Conservation (phyloP, 805 yeast genomes). For the Danielia oregonensis region DNA sequence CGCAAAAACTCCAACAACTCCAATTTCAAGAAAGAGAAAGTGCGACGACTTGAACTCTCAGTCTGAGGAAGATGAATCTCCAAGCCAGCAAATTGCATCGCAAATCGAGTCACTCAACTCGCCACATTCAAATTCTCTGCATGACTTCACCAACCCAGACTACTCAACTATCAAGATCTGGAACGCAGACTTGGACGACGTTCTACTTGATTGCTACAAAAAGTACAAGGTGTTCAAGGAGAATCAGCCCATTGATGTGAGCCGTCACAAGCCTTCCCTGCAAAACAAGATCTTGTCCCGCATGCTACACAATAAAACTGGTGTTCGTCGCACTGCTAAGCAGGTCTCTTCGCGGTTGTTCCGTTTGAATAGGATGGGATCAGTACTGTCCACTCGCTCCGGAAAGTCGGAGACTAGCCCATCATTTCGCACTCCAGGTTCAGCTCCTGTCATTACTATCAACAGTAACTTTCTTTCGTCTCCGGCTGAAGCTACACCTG, state of each 20-base stretch:
- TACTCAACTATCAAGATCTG: conserved; percentile 23
- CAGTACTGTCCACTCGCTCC: not conserved
- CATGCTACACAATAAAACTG: conserved; percentile 36
- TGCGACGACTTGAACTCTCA: no score
- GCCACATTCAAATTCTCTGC: conserved; percentile 16
- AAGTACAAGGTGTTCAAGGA: conserved; percentile 32
- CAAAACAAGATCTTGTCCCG: conserved; percentile 40
- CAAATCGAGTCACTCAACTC: conserved; percentile 30
- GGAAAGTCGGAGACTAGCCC: not conserved
- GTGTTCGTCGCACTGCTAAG: conserved; percentile 32
- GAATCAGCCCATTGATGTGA: conserved; percentile 18
- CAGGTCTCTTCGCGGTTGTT: conserved; percentile 24
- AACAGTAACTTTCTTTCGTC: not conserved
- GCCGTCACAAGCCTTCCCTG: conserved; percentile 27
- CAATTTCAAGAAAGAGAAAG: conserved; percentile 6
- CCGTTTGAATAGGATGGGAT: conserved; percentile 6
- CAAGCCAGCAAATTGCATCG: conserved; percentile 34
- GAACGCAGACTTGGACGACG: conserved; percentile 34
- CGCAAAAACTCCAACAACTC: conserved; percentile 5
- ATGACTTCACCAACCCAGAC: not conserved
- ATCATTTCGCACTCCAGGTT: not conserved
- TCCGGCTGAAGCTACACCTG: not conserved
- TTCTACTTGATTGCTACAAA: conserved; percentile 30
- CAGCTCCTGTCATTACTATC: not conserved
- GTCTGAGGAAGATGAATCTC: conserved; percentile 21